phyloP scores from a whole-genome alignment of 2,329 filamentous ascomycete species.

The Dissoconium aciculare region DNA sequence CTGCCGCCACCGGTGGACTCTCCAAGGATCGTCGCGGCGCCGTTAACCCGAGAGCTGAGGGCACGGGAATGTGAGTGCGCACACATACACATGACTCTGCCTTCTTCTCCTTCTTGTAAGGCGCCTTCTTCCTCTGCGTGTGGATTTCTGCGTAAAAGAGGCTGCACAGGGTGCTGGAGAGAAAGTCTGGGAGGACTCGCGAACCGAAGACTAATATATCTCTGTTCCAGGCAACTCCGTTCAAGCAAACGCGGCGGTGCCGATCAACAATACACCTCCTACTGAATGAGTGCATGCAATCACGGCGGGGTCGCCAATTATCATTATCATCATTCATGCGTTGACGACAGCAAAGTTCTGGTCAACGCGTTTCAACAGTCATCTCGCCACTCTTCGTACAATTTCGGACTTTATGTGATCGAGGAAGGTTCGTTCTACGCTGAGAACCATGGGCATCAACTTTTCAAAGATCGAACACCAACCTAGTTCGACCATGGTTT shows the following conservation, averaged over 20 bases:
- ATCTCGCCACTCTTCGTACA: constrained; percentile 7
- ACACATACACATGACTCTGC: constrained; percentile 31
- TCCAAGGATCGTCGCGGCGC: constrained; percentile 57
- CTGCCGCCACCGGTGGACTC: constrained; percentile 38
- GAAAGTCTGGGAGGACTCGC: constrained; percentile 50
- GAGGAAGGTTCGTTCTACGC: constrained; percentile 16
- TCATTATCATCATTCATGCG: constrained; percentile 15
- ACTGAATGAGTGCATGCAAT: constrained; percentile 29
- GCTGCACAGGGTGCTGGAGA: background rate
- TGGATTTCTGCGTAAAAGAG: constrained; percentile 48
- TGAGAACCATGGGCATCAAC: constrained; percentile 13
- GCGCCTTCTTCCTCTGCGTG: constrained; percentile 67
- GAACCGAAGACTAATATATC: constrained; percentile 32
- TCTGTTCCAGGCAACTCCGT: constrained; percentile 35
- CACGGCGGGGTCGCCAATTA: constrained; percentile 26
- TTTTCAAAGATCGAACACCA: constrained; percentile 4
- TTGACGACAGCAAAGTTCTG: constrained; percentile 14
- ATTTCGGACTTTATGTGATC: constrained; percentile 11
- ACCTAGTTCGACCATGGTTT: no score
- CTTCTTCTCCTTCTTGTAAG: constrained; percentile 49
- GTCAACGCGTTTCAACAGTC: constrained; percentile 9
- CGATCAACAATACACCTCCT: constrained; percentile 33
- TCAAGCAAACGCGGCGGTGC: constrained; percentile 37
- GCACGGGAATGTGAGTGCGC: constrained; percentile 93
- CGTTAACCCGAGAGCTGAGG: constrained; percentile 66